Conservation (phyloP, 2,329 filamentous ascomycete species). For the Fusarium solani-melongenae region DNA sequence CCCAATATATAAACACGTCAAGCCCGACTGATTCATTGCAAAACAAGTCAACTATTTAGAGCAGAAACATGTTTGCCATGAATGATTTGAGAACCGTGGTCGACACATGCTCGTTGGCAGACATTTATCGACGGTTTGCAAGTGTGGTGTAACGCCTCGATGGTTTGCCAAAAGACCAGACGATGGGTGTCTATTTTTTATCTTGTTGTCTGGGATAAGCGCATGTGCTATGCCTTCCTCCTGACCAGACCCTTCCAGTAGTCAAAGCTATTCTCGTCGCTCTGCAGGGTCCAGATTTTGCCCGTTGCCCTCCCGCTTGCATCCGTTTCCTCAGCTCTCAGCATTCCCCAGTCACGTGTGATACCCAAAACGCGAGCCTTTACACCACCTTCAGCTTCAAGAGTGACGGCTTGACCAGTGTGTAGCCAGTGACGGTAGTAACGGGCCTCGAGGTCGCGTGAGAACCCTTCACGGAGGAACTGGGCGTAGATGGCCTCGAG, state of each 20-base stretch:
- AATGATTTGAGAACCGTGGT: not conserved
- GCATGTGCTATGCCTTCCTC: conserved; percentile 71
- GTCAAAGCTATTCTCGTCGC: conserved; percentile 98
- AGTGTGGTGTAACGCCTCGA: not conserved
- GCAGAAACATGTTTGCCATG: not conserved
- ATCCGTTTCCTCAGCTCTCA: conserved; percentile 85
- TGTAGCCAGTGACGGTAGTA: conserved; percentile 93
- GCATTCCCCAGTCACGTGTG: conserved; percentile 88
- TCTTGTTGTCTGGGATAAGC: not conserved
- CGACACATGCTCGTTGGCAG: not conserved
- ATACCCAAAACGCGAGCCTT: conserved; percentile 86
- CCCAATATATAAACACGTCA: not conserved
- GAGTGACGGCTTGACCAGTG: conserved; percentile 74
- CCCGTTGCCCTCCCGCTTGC: conserved; percentile 79
- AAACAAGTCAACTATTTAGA: not conserved
- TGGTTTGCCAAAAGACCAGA: not conserved
- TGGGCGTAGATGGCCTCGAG: conserved; percentile 82
- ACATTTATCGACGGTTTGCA: not conserved
- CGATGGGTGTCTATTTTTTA: not conserved
- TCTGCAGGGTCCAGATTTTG: conserved; percentile 85
- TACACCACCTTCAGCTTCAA: conserved; percentile 83
- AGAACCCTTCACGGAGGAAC: conserved; percentile 83
- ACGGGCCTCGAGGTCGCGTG: conserved; percentile 73
- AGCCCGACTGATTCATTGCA: conserved; percentile 19
- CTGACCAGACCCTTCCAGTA: conserved; percentile 91